These are phyloP conservation scores for Solanum ossicruentum DNA, from an alignment of 257 asterid species.

Conservation along the genomic window DNA sequence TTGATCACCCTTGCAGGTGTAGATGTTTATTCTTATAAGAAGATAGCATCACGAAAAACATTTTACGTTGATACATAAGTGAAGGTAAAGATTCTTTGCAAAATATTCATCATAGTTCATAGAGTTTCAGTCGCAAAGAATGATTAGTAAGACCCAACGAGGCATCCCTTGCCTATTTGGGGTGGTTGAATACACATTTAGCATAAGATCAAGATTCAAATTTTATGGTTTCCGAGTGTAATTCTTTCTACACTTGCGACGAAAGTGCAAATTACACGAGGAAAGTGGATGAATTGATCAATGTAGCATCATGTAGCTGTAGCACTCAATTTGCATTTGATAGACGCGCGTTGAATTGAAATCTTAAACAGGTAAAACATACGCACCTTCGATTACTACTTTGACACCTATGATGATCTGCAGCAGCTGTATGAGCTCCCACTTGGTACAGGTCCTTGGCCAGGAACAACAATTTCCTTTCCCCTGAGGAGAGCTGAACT, in stretches of 20 bases:
- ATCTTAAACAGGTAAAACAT: not conserved
- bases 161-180: not conserved
- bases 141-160: not conserved
- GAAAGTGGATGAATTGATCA: not conserved
- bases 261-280: not conserved
- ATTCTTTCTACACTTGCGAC: not conserved
- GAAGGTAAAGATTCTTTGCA: not conserved
- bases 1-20: too few species aligned
- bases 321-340: not conserved
- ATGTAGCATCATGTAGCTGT: not conserved
- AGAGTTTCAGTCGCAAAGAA: not conserved
- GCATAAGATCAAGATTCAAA: not conserved
- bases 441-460: constrained; percentile 43
- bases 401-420: constrained; percentile 28
- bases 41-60: not conserved
- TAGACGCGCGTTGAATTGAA: not conserved
- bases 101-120: not conserved
- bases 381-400: not conserved
- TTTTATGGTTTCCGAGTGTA: not conserved
- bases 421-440: constrained; percentile 53
- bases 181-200: not conserved
- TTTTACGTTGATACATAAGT: not conserved
- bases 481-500: constrained; percentile 64
- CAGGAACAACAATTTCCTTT: constrained; percentile 52
- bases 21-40: not conserved